Evolutionary conservation across 108 stramenopile genomes (phyloP), one percentile per base, ranked within the genome.

Genomic region (Stephanodiscus triporus): DNA sequence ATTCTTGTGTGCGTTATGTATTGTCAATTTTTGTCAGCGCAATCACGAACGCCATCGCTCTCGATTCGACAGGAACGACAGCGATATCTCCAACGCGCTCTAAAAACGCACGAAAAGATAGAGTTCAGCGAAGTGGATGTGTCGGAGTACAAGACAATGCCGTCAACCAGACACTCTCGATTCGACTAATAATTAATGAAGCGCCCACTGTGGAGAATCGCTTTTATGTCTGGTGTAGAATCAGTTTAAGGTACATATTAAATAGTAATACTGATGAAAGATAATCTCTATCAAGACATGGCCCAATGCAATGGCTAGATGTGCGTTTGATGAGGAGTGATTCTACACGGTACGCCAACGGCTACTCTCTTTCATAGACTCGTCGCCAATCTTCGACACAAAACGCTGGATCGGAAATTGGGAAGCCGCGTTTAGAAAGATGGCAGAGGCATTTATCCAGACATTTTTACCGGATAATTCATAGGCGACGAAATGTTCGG

Each of bases 21-120:
- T 34, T 16, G 48, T 3, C 17, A 29, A 24, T 50, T 49, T 16
- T 42, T 27, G 13, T 23, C 11, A 23, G 19, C 32, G 11, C 22
- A 53, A 27, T 19, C 19, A 55, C 17, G 20, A 32, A 51, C 30
- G 42, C n/a, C n/a, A 20, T 49, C 11, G 3, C 38, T 49, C n/a
- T 67, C 23, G 27, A 26, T 54, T 32, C 23, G 14, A 17, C 42
- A 79, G 83, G 91, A 95, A 78, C 70, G 91, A 60, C 94, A 95
- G 78, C 70, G 94, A 22, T 95, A 95, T 64, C 75, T 95, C 10
- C 94, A 95, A 68, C 75, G 94, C 11, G 81, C 86, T 17, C 78
- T 95, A 50, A 95, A 95, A 62, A 95, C 94, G 0, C 91, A 95
- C 67, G 81, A 84, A 10, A 89, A 87, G 66, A 81, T 95, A 37